Evolutionary conservation across 1,139 yeast species (phyloP).

Genomic region (Nematodospora anomalae): DNA sequence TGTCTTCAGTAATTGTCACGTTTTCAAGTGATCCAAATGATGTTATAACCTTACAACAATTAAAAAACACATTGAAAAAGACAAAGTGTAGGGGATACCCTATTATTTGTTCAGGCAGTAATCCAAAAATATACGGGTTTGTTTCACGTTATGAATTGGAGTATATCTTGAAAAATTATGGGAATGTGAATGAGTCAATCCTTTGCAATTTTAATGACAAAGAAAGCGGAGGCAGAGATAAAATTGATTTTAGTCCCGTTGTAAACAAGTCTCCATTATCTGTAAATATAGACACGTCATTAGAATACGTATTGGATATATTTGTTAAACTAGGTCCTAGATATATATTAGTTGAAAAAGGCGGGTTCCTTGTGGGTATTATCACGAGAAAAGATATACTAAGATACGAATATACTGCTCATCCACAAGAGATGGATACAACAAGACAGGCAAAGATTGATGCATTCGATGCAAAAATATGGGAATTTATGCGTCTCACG

Average conservation of each 20-base stretch:
- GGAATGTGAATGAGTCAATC: conserved; percentile 18
- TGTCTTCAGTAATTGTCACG: conserved; percentile 56
- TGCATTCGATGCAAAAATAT: conserved; percentile 34
- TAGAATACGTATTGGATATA: conserved; percentile 65
- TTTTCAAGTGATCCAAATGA: conserved; percentile 41
- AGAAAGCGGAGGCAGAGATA: conserved; percentile 13
- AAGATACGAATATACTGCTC: conserved; percentile 48
- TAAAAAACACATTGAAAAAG: conserved; percentile 38
- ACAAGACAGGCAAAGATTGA: conserved; percentile 16
- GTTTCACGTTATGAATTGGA: conserved; percentile 36
- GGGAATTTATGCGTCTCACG: conserved; percentile 35
- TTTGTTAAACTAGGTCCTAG: conserved; percentile 84
- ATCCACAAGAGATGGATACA: conserved; percentile 15
- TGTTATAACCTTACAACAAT: conserved; percentile 31
- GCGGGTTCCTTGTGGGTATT: conserved; percentile 58
- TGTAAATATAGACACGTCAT: conserved; percentile 52
- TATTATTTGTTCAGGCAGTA: conserved; percentile 34
- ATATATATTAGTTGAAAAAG: conserved; percentile 62
- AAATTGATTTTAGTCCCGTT: conserved; percentile 38
- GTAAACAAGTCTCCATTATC: conserved; percentile 66
- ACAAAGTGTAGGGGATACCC: conserved; percentile 59
- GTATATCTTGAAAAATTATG: conserved; percentile 20
- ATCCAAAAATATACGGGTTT: conserved; percentile 39
- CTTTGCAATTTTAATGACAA: conserved; percentile 22
- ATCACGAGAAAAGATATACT: conserved; percentile 69